Percentiles rank a stretch among this genome's conserved stretches.
phyloP scores from a whole-genome alignment of 345 rosid species.

The Populus simonii region DNA sequence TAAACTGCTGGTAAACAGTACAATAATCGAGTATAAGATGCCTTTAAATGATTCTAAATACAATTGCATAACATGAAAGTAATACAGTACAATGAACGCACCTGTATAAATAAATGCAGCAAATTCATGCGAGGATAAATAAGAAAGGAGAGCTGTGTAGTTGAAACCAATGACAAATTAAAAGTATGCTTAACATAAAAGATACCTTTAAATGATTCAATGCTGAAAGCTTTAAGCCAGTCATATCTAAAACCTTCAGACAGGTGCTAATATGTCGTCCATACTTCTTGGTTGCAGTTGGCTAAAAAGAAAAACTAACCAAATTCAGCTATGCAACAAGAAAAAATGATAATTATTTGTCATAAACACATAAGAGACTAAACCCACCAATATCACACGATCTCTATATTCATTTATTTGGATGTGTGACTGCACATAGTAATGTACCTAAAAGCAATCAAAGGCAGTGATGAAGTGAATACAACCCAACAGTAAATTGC shows the following conservation, averaged over 20 bases:
- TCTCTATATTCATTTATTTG: slow-evolving; percentile 94
- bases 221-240: slow-evolving; percentile 87
- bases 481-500: background rate
- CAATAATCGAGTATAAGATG: background rate
- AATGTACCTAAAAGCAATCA: slow-evolving; percentile 54
- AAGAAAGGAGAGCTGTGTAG: too few relatives aligned
- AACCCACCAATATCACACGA: slow-evolving; percentile 77
- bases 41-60: too few relatives aligned
- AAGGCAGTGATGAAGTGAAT: background rate
- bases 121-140: too few relatives aligned
- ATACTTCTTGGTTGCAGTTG: slow-evolving; percentile 56
- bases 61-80: too few relatives aligned
- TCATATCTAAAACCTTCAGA: slow-evolving; percentile 84
- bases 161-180: background rate
- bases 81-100: too few relatives aligned
- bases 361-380: background rate
- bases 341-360: background rate
- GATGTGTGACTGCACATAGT: slow-evolving; percentile 89
- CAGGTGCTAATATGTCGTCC: slow-evolving; percentile 85
- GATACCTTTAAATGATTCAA: slow-evolving; percentile 78
- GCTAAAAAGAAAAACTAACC: slow-evolving; percentile 20
- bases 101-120: too few relatives aligned
- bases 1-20: background rate
- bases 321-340: slow-evolving; percentile 6
- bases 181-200: background rate